These are phyloP conservation scores for Medicago arabica DNA, from an alignment of 306 rosid genomes.

Conservation along the genomic window DNA sequence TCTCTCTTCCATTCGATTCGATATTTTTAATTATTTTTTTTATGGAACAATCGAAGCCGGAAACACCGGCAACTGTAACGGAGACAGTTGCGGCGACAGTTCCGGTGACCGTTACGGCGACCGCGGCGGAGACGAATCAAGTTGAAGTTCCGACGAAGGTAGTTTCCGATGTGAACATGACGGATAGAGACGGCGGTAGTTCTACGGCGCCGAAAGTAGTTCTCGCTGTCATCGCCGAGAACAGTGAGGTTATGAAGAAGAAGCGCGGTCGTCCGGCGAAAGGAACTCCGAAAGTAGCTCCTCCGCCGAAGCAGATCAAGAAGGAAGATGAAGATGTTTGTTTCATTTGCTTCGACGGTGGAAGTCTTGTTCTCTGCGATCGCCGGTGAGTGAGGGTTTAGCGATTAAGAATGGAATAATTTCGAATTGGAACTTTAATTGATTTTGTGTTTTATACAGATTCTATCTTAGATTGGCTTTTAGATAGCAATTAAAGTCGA, in stretches of 20 bases:
- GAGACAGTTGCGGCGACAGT: neutral
- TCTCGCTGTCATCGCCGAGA: conserved; percentile 33
- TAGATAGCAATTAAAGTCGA: conserved; percentile 35
- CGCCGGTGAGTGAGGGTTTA: conserved; percentile 73
- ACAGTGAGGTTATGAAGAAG: conserved; percentile 50
- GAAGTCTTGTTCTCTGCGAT: conserved; percentile 97
- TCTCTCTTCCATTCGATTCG: conserved; percentile 32
- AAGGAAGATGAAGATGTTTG: conserved; percentile 93
- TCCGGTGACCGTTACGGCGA: neutral
- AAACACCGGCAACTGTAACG: neutral
- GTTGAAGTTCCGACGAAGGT: conserved; percentile 37
- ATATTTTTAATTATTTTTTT: neutral
- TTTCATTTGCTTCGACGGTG: conserved; percentile 97
- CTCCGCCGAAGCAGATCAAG: conserved; percentile 48
- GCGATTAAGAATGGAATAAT: neutral
- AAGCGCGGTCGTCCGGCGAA: conserved; percentile 88
- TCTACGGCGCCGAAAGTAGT: conserved; percentile 26
- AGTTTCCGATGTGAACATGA: conserved; percentile 36
- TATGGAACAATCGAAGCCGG: conserved; percentile 44
- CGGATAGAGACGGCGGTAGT: conserved; percentile 9
- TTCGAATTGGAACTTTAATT: neutral
- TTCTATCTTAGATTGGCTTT: conserved; percentile 26
- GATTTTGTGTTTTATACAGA: conserved; percentile 2
- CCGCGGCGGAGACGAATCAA: conserved; percentile 42
- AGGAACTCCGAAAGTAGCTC: conserved; percentile 47